Conservation (phyloP, 306 rosid species). For the Castanospermum australe region DNA sequence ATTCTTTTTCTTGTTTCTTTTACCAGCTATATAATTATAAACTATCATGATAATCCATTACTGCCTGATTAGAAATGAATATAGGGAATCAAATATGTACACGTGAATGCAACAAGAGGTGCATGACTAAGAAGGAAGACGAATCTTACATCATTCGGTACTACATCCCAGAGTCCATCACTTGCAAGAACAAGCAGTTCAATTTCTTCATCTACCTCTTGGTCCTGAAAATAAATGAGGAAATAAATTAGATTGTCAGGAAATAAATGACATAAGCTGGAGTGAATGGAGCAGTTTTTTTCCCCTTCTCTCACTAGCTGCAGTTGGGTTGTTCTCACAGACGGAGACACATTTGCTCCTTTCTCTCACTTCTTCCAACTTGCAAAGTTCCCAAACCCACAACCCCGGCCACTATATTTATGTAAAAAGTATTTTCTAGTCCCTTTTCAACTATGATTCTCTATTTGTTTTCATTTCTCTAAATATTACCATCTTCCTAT, state of each 20-base stretch:
- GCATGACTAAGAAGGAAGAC: conserved; percentile 22
- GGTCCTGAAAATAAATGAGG: conserved; percentile 55
- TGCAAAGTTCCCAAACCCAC: too few species aligned
- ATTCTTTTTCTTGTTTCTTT: conserved; percentile 12
- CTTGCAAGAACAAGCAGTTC: conserved; percentile 90
- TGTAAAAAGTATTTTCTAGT: too few species aligned
- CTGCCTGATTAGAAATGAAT: neutral
- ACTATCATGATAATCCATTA: neutral
- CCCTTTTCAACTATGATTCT: too few species aligned
- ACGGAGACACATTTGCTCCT: too few species aligned
- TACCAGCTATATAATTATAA: neutral
- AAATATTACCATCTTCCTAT: too few species aligned
- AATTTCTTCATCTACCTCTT: conserved; percentile 66
- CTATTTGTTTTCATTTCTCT: too few species aligned
- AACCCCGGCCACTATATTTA: too few species aligned
- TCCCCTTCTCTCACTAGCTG: too few species aligned
- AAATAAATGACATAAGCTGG: too few species aligned
- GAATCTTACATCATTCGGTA: conserved; percentile 73
- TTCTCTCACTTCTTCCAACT: too few species aligned
- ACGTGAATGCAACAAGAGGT: neutral
- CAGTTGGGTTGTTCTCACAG: too few species aligned
- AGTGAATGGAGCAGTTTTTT: too few species aligned
- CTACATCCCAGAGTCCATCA: conserved; percentile 97
- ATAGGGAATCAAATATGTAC: neutral
- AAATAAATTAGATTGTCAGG: conserved; percentile 22